phyloP scores from a whole-genome alignment of 305 asterid species.

The Petunia hybrid region DNA sequence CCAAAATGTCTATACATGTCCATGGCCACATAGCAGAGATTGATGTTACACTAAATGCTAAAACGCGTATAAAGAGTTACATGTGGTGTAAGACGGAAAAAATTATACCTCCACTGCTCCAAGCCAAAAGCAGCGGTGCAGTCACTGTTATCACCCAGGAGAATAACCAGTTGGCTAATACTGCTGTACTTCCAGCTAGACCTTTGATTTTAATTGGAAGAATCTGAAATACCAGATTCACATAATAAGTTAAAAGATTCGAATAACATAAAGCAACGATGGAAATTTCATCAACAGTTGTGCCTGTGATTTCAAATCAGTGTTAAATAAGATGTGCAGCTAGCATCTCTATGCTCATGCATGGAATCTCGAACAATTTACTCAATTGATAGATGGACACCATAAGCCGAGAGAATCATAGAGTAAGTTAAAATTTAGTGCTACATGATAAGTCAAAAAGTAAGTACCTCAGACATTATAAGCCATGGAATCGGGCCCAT shows the following conservation, averaged over 20 bases:
- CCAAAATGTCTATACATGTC: constrained; percentile 7
- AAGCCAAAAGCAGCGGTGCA: constrained; percentile 76
- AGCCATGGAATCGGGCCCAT: constrained; percentile 99
- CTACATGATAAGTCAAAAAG: neutral
- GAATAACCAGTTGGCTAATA: constrained; percentile 72
- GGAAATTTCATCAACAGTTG: neutral
- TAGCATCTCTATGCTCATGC: neutral
- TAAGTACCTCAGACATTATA: constrained; percentile 95
- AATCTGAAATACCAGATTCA: constrained; percentile 56
- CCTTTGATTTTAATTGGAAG: constrained; percentile 91
- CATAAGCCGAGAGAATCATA: neutral
- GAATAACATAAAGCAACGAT: neutral
- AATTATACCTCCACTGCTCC: constrained; percentile 88
- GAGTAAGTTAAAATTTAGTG: neutral
- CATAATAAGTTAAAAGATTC: neutral
- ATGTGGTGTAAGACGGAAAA: constrained; percentile 14
- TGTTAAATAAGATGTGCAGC: neutral
- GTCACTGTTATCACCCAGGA: constrained; percentile 78
- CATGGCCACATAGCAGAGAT: neutral
- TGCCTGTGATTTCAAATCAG: neutral
- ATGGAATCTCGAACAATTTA: neutral
- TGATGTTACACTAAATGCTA: neutral
- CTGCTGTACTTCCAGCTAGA: constrained; percentile 84
- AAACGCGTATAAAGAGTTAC: neutral
- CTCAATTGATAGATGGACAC: neutral